phyloP scores from a whole-genome alignment of 257 asterid genomes.

The Solanum peruvianum region DNA sequence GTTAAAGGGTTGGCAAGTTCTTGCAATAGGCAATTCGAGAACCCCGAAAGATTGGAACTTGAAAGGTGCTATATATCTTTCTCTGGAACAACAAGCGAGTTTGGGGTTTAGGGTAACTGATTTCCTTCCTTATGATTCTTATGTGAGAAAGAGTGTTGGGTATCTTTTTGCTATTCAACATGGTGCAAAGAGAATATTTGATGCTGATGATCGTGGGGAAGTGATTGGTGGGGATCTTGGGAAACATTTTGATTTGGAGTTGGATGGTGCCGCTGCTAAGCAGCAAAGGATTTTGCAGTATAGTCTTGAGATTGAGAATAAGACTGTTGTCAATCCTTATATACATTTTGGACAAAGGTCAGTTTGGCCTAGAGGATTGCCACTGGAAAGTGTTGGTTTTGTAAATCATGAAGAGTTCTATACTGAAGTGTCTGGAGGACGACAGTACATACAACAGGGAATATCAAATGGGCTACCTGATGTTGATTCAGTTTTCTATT shows the following conservation, averaged over 20 bases:
- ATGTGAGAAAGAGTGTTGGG: slow-evolving; percentile 80
- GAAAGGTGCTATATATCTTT: slow-evolving; percentile 73
- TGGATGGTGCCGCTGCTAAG: slow-evolving; percentile 60
- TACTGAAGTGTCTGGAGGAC: slow-evolving; percentile 84
- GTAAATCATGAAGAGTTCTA: slow-evolving; percentile 81
- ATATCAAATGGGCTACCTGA: slow-evolving; percentile 90
- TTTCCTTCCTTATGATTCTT: slow-evolving; percentile 91
- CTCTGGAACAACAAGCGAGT: slow-evolving; percentile 82
- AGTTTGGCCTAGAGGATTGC: slow-evolving; percentile 95
- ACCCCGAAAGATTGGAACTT: slow-evolving; percentile 85
- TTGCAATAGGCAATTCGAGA: slow-evolving; percentile 82
- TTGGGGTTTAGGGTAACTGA: slow-evolving; percentile 74
- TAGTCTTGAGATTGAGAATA: slow-evolving; percentile 74
- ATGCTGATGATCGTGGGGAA: slow-evolving; percentile 81
- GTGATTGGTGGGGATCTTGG: slow-evolving; percentile 77
- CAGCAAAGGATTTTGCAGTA: slow-evolving; percentile 80
- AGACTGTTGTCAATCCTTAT: slow-evolving; percentile 85
- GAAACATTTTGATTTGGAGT: slow-evolving; percentile 83
- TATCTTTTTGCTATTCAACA: slow-evolving; percentile 90
- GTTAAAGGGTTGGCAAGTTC: slow-evolving; percentile 88
- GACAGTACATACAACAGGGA: slow-evolving; percentile 88
- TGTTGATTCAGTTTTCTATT: slow-evolving; percentile 85
- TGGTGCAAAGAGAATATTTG: slow-evolving; percentile 87
- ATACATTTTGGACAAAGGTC: slow-evolving; percentile 93
- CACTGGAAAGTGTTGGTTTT: slow-evolving; percentile 85